These are phyloP conservation scores for Calamus simplicifolius DNA, from an alignment of 176 grass and related monocot species.

Conservation along the genomic window DNA sequence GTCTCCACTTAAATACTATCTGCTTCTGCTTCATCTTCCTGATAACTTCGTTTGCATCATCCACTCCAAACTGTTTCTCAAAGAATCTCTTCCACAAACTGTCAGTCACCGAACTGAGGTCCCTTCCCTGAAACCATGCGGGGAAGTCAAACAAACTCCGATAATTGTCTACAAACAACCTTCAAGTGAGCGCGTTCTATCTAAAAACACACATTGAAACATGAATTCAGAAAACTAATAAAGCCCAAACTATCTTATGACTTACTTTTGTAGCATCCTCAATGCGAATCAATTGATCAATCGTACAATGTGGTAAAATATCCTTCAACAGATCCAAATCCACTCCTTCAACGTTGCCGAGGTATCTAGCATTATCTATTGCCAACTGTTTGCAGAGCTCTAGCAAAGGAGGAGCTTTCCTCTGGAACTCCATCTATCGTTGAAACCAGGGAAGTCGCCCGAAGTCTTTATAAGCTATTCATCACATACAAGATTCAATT, in stretches of 20 bases:
- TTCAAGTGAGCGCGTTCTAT: too few relatives aligned
- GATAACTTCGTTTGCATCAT: slow-evolving; percentile 20
- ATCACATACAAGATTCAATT: too few relatives aligned
- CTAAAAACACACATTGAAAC: too few relatives aligned
- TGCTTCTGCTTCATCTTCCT: slow-evolving; percentile 35
- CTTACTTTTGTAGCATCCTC: slow-evolving; percentile 34
- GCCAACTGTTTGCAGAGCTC: slow-evolving; percentile 28
- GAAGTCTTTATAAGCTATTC: too few relatives aligned
- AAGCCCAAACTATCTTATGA: too few relatives aligned
- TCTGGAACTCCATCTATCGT: slow-evolving; percentile 13
- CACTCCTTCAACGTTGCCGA: slow-evolving; percentile 29
- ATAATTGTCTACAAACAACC: not conserved
- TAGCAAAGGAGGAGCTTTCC: slow-evolving; percentile 25
- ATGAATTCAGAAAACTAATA: too few relatives aligned
- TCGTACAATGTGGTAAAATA: slow-evolving; percentile 34
- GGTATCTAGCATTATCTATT: slow-evolving; percentile 36
- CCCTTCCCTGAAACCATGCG: slow-evolving; percentile 21
- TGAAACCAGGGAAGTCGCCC: too few relatives aligned
- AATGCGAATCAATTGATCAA: slow-evolving; percentile 26
- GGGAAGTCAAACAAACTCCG: slow-evolving; percentile 3
- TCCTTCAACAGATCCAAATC: slow-evolving; percentile 27
- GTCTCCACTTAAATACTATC: slow-evolving; percentile 36
- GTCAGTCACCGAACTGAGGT: slow-evolving; percentile 43
- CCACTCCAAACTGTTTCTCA: slow-evolving; percentile 32
- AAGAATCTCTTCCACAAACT: slow-evolving; percentile 44